Evolutionary conservation across 805 yeast genomes (phyloP).

Genomic region (Candida patagonica): DNA sequence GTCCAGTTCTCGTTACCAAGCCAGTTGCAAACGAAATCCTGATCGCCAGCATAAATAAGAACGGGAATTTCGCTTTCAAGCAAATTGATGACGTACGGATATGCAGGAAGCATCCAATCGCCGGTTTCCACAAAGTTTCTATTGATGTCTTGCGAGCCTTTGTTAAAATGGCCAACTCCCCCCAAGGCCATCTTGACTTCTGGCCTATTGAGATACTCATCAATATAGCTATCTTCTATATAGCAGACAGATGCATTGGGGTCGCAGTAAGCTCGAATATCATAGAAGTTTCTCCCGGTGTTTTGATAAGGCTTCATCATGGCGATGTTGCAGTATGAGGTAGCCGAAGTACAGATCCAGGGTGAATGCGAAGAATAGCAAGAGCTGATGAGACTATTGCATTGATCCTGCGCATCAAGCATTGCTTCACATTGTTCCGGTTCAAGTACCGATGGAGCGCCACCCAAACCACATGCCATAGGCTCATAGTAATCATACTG

Average conservation of each 20-base stretch:
- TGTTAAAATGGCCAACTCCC: slow-evolving; percentile 46
- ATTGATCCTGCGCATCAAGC: slow-evolving; percentile 53
- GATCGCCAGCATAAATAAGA: slow-evolving; percentile 87
- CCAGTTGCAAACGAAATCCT: slow-evolving; percentile 91
- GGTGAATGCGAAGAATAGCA: slow-evolving; percentile 52
- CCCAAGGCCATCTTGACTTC: slow-evolving; percentile 49
- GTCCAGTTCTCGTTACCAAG: slow-evolving; percentile 84
- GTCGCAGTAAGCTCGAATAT: slow-evolving; percentile 44
- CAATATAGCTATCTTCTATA: slow-evolving; percentile 43
- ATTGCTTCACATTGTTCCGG: slow-evolving; percentile 62
- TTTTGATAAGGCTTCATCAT: slow-evolving; percentile 52
- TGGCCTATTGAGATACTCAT: slow-evolving; percentile 43
- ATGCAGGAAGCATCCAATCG: slow-evolving; percentile 61
- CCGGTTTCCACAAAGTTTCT: slow-evolving; percentile 53
- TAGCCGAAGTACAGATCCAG: slow-evolving; percentile 73
- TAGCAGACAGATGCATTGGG: slow-evolving; percentile 50
- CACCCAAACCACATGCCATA: slow-evolving; percentile 91
- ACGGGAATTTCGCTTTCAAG: slow-evolving; percentile 68
- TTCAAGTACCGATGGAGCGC: slow-evolving; percentile 56
- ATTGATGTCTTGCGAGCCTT: slow-evolving; percentile 68
- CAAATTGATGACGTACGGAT: slow-evolving; percentile 45
- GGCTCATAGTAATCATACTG: slow-evolving; percentile 78
- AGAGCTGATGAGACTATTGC: slow-evolving; percentile 49
- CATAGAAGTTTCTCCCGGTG: slow-evolving; percentile 57
- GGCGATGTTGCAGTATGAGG: slow-evolving; percentile 67